phyloP scores from a whole-genome alignment of 2,329 filamentous ascomycete genomes.

The Colletotrichum horii region DNA sequence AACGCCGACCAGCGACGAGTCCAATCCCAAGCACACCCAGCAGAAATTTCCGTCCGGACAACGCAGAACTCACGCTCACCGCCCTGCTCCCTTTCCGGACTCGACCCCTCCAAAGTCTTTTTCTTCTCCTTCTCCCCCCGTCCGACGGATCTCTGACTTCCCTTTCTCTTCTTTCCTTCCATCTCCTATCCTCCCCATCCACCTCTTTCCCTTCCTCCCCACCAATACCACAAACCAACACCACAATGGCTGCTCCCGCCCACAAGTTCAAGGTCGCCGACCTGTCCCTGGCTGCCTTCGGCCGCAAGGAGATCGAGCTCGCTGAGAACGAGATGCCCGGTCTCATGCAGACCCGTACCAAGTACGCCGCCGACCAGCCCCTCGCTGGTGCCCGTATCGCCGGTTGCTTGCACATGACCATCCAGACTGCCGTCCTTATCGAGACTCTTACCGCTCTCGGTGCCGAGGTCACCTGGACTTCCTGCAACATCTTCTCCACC shows the following conservation, averaged over 20 bases:
- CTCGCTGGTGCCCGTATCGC: constrained; percentile 94
- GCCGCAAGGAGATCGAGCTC: constrained; percentile 98
- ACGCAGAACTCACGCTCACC: neutral
- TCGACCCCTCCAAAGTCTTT: constrained; percentile 12
- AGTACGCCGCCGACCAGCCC: constrained; percentile 93
- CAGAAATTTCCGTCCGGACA: constrained; percentile 20
- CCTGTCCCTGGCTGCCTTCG: constrained; percentile 96
- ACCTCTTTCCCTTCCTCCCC: constrained; percentile 12
- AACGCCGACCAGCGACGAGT: neutral
- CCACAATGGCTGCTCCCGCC: constrained; percentile 77
- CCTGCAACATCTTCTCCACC: constrained; percentile 99
- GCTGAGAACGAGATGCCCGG: constrained; percentile 97
- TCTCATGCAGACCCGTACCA: constrained; percentile 91
- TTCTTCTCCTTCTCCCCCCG: constrained; percentile 18
- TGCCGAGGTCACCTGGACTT: constrained; percentile 98
- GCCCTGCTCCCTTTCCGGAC: neutral
- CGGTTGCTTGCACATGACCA: constrained; percentile 99
- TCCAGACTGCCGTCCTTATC: constrained; percentile 99
- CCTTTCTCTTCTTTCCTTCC: constrained; percentile 18
- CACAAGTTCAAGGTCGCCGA: constrained; percentile 98
- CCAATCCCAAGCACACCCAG: neutral
- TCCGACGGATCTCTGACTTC: neutral
- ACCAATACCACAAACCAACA: constrained; percentile 17
- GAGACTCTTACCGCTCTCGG: constrained; percentile 94
- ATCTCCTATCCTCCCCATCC: neutral